Conservation (phyloP, 768 basidiomycete species). For the Boletellus ananas region DNA sequence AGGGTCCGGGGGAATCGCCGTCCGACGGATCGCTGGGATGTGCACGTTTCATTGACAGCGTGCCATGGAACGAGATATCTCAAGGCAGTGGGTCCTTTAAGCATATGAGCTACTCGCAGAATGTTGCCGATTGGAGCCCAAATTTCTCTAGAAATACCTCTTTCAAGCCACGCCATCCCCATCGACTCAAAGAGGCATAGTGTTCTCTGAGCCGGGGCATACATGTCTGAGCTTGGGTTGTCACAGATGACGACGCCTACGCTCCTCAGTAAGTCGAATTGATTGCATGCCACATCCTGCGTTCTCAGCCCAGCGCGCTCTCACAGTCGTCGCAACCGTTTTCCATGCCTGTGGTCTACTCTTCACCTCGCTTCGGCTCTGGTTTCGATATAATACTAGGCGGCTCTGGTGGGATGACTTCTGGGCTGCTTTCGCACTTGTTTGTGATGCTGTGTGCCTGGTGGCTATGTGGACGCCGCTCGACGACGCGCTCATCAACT, state of each 20-base stretch:
- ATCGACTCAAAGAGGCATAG: neutral
- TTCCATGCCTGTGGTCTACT: constrained; percentile 18
- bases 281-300: neutral
- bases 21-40: too few species aligned
- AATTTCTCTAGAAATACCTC: neutral
- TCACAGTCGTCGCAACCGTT: constrained; percentile 14
- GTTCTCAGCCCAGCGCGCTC: neutral
- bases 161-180: neutral
- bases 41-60: too few species aligned
- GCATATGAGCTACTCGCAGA: neutral
- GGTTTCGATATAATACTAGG: constrained; percentile 19
- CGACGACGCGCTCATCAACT: constrained; percentile 15
- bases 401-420: constrained; percentile 31
- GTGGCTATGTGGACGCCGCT: constrained; percentile 22
- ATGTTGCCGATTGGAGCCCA: neutral
- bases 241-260: constrained; percentile 13
- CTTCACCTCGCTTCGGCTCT: constrained; percentile 27
- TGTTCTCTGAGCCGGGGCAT: neutral
- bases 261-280: constrained; percentile 14
- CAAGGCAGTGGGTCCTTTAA: neutral
- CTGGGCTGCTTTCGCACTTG: constrained; percentile 18
- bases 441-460: constrained; percentile 9
- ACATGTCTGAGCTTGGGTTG: neutral
- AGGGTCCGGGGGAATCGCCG: too few species aligned
- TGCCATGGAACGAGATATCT: neutral